Evolutionary conservation across 768 basidiomycete genomes (phyloP).

Genomic region (Suillus spraguei): DNA sequence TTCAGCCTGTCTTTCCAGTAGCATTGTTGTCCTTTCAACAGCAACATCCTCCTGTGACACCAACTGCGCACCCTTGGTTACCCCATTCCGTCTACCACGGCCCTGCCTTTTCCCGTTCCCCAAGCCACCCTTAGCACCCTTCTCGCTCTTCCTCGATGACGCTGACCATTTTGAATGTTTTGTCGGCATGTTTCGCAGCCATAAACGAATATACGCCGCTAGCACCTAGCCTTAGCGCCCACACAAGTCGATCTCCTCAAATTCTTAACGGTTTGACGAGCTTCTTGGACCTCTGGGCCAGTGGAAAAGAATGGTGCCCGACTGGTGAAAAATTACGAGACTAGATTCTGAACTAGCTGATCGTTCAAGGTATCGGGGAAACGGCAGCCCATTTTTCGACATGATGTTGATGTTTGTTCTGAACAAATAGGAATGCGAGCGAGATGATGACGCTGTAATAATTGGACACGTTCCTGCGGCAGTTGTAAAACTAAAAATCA

Average conservation of each 20-base stretch:
- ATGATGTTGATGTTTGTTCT: conserved; percentile 36
- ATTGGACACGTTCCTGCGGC: neutral
- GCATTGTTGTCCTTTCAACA: conserved; percentile 44
- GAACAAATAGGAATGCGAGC: conserved; percentile 31
- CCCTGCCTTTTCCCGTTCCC: conserved; percentile 16
- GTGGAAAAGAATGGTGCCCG: conserved; percentile 18
- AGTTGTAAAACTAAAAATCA: conserved; percentile 7
- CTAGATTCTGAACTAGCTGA: conserved; percentile 10
- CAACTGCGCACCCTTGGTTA: conserved; percentile 13
- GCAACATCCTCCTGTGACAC: conserved; percentile 25
- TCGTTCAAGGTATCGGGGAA: conserved; percentile 26
- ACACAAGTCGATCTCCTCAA: conserved; percentile 56
- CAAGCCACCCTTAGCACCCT: conserved; percentile 15
- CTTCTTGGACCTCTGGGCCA: conserved; percentile 51
- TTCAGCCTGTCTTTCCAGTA: conserved; percentile 61
- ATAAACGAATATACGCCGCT: conserved; percentile 6
- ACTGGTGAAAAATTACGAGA: conserved; percentile 7
- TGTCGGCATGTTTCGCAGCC: conserved; percentile 23
- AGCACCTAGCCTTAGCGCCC: conserved; percentile 14
- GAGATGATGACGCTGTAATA: neutral
- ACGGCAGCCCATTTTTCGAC: conserved; percentile 36
- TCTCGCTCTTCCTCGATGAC: conserved; percentile 11
- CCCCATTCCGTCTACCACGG: conserved; percentile 8
- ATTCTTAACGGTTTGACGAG: conserved; percentile 64
- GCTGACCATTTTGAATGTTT: conserved; percentile 19